Conservation (phyloP, 2,329 filamentous ascomycete species). For the Pyrenophora seminiperda region DNA sequence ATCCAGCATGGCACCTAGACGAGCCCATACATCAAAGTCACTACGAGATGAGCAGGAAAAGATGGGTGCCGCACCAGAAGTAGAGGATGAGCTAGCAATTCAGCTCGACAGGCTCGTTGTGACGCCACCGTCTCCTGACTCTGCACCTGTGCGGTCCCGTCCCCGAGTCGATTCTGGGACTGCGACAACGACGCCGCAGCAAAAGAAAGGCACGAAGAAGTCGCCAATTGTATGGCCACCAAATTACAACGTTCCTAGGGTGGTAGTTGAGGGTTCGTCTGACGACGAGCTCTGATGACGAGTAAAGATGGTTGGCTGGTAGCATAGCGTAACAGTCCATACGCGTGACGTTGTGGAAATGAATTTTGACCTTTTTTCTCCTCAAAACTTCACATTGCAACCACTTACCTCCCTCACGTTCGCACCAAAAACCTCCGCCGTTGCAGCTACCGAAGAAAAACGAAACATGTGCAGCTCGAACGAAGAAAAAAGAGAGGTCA, state of each 20-base stretch:
- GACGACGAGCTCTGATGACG: not conserved
- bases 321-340: too few species aligned
- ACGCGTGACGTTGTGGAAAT: too few species aligned
- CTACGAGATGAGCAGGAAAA: not conserved
- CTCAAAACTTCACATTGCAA: too few species aligned
- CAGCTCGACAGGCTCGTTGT: conserved; percentile 7
- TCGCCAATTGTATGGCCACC: not conserved
- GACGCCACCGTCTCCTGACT: conserved; percentile 1
- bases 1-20: not conserved
- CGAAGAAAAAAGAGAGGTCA: too few species aligned
- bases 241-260: not conserved
- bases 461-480: too few species aligned
- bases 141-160: not conserved
- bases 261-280: not conserved
- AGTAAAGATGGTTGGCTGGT: not conserved
- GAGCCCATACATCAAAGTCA: not conserved
- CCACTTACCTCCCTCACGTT: too few species aligned
- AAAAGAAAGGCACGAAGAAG: not conserved
- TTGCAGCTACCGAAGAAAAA: too few species aligned
- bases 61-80: not conserved
- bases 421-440: too few species aligned
- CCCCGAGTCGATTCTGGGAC: conserved; percentile 7
- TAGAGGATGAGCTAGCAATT: not conserved
- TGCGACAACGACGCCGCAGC: not conserved
- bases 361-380: too few species aligned